Conservation (phyloP, 139 green algal species). For the Prasinococcaceae sp. region DNA sequence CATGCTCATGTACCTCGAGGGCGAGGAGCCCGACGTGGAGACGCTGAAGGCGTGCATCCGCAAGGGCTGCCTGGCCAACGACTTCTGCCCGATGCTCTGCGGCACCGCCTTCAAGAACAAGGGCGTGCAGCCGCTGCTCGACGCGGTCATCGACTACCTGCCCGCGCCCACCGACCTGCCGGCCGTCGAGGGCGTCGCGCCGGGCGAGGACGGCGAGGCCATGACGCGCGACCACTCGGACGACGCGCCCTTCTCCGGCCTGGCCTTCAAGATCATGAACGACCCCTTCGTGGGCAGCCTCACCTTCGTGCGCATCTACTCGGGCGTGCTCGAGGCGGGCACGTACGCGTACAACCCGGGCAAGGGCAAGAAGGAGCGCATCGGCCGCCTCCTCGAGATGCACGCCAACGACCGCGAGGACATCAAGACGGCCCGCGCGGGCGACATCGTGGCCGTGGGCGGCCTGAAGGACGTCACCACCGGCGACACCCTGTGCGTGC, state of each 20-base stretch:
- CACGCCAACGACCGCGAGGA: conserved; percentile 96
- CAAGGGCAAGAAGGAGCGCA: conserved; percentile 96
- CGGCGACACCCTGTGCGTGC: conserved; percentile 91
- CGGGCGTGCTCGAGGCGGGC: conserved; percentile 47
- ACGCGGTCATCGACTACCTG: conserved; percentile 86
- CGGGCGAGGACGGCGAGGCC: conserved; percentile 47
- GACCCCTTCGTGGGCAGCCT: conserved; percentile 90
- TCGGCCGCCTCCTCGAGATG: conserved; percentile 95
- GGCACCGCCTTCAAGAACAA: conserved; percentile 99
- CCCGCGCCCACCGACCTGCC: conserved; percentile 75
- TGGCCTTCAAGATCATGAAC: conserved; percentile 99
- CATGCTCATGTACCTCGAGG: conserved; percentile 70
- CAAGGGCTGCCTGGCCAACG: conserved; percentile 64
- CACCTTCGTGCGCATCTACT: conserved; percentile 94
- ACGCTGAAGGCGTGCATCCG: conserved; percentile 76
- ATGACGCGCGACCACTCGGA: conserved; percentile 62
- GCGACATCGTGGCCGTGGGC: conserved; percentile 92
- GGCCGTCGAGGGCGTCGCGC: conserved; percentile 31
- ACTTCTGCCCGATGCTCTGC: conserved; percentile 87
- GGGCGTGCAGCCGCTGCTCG: conserved; percentile 95
- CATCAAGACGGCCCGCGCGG: conserved; percentile 69
- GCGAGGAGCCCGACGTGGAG: conserved; percentile 62
- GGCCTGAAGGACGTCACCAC: conserved; percentile 91
- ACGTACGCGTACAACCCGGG: conserved; percentile 77
- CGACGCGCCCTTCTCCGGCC: conserved; percentile 72